Conservation (phyloP, 1,284 basidiomycete genomes). For the Cryptococcus wingfieldii region DNA sequence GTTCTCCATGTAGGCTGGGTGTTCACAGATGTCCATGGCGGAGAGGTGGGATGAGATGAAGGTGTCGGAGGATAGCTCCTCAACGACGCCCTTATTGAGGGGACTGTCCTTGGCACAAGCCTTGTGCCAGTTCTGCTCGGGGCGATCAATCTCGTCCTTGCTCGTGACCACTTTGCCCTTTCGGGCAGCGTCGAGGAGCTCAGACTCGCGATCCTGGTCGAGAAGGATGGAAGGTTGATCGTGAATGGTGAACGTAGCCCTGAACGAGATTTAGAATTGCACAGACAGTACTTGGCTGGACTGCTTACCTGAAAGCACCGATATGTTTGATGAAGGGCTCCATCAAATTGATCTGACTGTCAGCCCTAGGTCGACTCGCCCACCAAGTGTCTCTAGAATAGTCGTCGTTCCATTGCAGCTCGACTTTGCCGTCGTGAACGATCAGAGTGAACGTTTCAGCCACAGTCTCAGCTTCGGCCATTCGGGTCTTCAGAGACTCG, state of each 20-base stretch:
- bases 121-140: slow-evolving; percentile 38
- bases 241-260: slow-evolving; percentile 36
- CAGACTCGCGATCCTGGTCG: slow-evolving; percentile 35
- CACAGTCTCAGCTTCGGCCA: slow-evolving; percentile 41
- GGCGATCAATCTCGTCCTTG: slow-evolving; percentile 37
- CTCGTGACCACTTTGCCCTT: slow-evolving; percentile 32
- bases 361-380: slow-evolving; percentile 43
- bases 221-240: slow-evolving; percentile 48
- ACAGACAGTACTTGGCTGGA: neutral
- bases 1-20: slow-evolving; percentile 45
- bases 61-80: slow-evolving; percentile 37
- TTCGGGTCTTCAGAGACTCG: slow-evolving; percentile 34
- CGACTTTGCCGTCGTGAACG: slow-evolving; percentile 46
- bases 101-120: slow-evolving; percentile 44
- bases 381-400: slow-evolving; percentile 48
- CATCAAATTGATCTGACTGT: slow-evolving; percentile 50
- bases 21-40: slow-evolving; percentile 48
- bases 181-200: slow-evolving; percentile 39
- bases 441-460: slow-evolving; percentile 50
- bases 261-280: neutral
- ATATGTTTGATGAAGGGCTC: slow-evolving; percentile 47
- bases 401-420: slow-evolving; percentile 50
- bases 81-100: slow-evolving; percentile 29
- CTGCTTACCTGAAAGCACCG: slow-evolving; percentile 37
- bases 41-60: slow-evolving; percentile 42